A percentile compares a stretch with the other conserved stretches of the same genome.
These are phyloP conservation scores for Blastobotrys niveus DNA, from an alignment of 1,139 yeast genomes.

Conservation along the genomic window DNA sequence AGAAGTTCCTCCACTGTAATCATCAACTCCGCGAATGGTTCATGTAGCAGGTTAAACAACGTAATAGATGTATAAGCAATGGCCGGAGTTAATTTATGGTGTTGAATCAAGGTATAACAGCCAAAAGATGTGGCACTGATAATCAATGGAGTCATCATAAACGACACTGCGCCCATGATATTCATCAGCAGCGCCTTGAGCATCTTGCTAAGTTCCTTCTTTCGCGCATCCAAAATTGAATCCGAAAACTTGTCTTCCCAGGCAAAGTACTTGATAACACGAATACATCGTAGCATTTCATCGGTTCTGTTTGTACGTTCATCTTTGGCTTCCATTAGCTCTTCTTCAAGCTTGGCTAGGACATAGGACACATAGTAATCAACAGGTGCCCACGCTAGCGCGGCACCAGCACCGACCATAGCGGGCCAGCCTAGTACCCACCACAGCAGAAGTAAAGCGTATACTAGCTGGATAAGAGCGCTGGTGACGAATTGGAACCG, in stretches of 20 bases:
- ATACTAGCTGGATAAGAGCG: constrained; percentile 61
- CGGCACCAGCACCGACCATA: constrained; percentile 64
- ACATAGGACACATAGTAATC: constrained; percentile 39
- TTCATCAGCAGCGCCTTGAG: constrained; percentile 48
- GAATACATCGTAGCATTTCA: constrained; percentile 87
- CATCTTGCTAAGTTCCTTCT: constrained; percentile 58
- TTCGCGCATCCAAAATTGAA: constrained; percentile 63
- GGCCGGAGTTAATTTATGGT: constrained; percentile 74
- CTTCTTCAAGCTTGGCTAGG: constrained; percentile 62
- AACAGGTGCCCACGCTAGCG: constrained; percentile 62
- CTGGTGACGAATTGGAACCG: constrained; percentile 75
- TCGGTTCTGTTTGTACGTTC: constrained; percentile 85
- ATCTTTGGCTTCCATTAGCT: constrained; percentile 73
- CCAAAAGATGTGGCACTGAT: constrained; percentile 77
- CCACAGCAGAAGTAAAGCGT: constrained; percentile 65
- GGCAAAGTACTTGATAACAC: constrained; percentile 90
- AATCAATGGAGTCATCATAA: constrained; percentile 69
- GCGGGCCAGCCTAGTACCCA: constrained; percentile 83
- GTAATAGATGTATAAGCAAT: constrained; percentile 88
- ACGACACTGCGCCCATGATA: constrained; percentile 60
- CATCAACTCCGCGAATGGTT: constrained; percentile 81
- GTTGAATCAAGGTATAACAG: constrained; percentile 65
- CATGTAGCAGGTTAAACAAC: constrained; percentile 71
- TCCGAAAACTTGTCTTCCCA: constrained; percentile 87
- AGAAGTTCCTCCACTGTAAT: constrained; percentile 80